Evolutionary conservation across 208 protist species (phyloP).

Genomic region (Trypanosoma cruzi): DNA sequence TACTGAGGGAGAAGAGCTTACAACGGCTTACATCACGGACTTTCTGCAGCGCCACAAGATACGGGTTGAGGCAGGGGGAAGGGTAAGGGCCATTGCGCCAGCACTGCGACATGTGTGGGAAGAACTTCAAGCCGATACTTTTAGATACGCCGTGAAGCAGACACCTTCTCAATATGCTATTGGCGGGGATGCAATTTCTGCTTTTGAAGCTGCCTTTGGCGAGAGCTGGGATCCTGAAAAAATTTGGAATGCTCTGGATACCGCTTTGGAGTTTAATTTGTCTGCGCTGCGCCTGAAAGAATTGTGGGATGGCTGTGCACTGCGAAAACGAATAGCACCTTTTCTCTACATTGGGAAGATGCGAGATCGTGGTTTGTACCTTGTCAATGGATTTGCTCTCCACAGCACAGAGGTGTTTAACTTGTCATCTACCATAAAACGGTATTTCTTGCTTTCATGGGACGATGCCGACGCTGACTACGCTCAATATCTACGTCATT

Average conservation of each 20-base stretch:
- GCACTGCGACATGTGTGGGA: conserved; percentile 34
- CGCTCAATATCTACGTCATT: conserved; percentile 19
- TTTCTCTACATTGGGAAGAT: conserved; percentile 50
- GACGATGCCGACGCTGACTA: conserved; percentile 19
- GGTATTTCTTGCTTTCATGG: conserved; percentile 54
- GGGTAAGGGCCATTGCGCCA: conserved; percentile 23
- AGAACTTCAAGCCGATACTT: conserved; percentile 39
- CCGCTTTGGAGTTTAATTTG: conserved; percentile 35
- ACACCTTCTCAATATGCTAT: conserved; percentile 35
- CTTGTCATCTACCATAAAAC: conserved; percentile 33
- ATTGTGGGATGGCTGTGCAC: conserved; percentile 36
- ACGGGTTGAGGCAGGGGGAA: conserved; percentile 26
- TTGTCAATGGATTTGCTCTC: conserved; percentile 65
- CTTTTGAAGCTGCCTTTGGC: conserved; percentile 29
- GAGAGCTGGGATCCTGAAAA: conserved; percentile 24
- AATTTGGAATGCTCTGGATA: conserved; percentile 38
- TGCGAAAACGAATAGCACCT: conserved; percentile 30
- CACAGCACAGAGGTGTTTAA: conserved; percentile 45
- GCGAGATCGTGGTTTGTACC: conserved; percentile 24
- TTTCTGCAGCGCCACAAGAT: conserved; percentile 38
- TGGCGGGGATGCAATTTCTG: conserved; percentile 13
- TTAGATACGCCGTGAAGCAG: conserved; percentile 51
- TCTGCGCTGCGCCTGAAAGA: conserved; percentile 31
- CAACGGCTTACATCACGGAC: conserved; percentile 20
- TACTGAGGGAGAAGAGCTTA: conserved; percentile 6